Evolutionary conservation across 768 basidiomycete genomes (phyloP).

Genomic region (Xerocomellus chrysenteron): DNA sequence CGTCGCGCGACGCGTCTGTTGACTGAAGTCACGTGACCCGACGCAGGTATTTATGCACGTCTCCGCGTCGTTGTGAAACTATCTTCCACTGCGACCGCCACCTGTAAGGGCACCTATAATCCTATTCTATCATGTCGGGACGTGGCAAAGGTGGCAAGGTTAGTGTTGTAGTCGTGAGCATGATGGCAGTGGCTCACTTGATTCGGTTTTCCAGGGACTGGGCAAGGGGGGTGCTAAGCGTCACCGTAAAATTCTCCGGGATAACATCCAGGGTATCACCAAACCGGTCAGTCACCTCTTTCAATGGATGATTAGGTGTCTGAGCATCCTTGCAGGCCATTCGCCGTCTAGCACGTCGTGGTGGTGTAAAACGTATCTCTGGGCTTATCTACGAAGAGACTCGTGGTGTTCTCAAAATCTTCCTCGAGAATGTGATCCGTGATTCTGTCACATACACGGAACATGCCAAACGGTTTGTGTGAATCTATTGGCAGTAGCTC

Average conservation of each 20-base stretch:
- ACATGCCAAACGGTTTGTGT: constrained; percentile 69
- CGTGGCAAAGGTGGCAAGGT: constrained; percentile 84
- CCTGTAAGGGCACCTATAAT: not conserved
- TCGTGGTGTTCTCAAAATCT: constrained; percentile 87
- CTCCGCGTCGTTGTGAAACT: not conserved
- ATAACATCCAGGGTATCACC: constrained; percentile 60
- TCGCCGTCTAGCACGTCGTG: constrained; percentile 82
- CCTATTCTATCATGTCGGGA: constrained; percentile 61
- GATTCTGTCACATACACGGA: constrained; percentile 92
- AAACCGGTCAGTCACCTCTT: constrained; percentile 13
- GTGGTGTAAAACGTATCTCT: constrained; percentile 88
- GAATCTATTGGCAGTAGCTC: not conserved
- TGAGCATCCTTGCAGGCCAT: constrained; percentile 33
- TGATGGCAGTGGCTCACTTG: not conserved
- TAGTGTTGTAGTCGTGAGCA: not conserved
- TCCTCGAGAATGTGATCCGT: constrained; percentile 78
- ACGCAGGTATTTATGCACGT: not conserved
- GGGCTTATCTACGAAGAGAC: constrained; percentile 88
- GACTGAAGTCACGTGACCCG: constrained; percentile 4
- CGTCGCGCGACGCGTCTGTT: not conserved
- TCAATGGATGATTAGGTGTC: not conserved
- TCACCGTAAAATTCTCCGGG: constrained; percentile 81
- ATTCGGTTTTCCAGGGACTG: constrained; percentile 49
- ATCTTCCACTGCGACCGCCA: constrained; percentile 2
- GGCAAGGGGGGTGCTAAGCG: constrained; percentile 85